Evolutionary conservation across 306 rosid species (phyloP).

Genomic region (Prunus dulcis): DNA sequence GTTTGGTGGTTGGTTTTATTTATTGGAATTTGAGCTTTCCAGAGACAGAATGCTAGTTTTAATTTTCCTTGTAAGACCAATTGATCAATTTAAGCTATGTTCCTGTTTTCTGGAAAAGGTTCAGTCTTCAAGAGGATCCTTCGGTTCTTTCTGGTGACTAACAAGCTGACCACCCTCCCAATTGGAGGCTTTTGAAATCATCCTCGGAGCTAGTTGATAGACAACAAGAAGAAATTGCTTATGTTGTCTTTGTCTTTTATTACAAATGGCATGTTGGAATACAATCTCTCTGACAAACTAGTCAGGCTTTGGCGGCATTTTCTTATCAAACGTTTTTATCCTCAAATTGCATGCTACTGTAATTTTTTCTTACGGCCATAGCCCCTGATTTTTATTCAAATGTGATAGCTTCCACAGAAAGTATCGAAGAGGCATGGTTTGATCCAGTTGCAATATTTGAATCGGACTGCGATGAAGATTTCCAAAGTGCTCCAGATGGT

Average conservation of each 20-base stretch:
- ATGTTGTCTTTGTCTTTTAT: background rate
- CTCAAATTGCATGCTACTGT: background rate
- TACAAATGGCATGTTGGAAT: background rate
- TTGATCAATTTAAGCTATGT: background rate
- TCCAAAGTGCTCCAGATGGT: slow-evolving; percentile 86
- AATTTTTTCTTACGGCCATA: background rate
- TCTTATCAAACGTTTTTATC: slow-evolving; percentile 1
- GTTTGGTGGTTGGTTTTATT: slow-evolving; percentile 1
- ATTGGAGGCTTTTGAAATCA: background rate
- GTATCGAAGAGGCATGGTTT: slow-evolving; percentile 75
- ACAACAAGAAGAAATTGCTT: background rate
- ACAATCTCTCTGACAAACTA: background rate
- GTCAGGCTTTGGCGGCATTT: background rate
- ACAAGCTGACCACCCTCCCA: background rate
- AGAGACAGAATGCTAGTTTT: background rate
- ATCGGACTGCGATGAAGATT: slow-evolving; percentile 92
- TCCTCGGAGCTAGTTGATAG: background rate
- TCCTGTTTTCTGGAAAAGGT: background rate
- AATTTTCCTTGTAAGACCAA: background rate
- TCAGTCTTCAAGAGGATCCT: background rate
- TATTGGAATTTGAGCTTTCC: slow-evolving; percentile 6
- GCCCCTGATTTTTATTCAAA: slow-evolving; percentile 7
- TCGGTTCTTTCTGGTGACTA: background rate
- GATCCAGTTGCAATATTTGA: slow-evolving; percentile 68
- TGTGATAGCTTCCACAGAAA: slow-evolving; percentile 40